Evolutionary conservation across 345 rosid species (phyloP).

Genomic region (Populus davidiana): DNA sequence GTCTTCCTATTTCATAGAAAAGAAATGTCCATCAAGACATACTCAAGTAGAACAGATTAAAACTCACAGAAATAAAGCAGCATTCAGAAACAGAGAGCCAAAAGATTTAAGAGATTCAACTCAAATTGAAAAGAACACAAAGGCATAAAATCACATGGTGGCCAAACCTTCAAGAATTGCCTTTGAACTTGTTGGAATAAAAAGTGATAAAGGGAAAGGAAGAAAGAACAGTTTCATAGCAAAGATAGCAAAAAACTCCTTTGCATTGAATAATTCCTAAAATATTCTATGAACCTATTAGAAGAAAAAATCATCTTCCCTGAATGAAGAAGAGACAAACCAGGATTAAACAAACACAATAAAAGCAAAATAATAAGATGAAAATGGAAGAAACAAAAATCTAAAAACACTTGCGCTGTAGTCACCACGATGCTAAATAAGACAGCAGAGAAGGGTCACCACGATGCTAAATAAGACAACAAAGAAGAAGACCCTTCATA

Average conservation of each 20-base stretch:
- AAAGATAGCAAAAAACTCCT: neutral
- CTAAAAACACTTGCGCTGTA: neutral
- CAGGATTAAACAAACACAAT: neutral
- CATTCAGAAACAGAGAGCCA: neutral
- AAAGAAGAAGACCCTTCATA: neutral
- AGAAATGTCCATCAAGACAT: conserved; percentile 5
- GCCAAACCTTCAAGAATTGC: neutral
- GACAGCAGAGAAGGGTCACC: neutral
- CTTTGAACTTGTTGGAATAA: neutral
- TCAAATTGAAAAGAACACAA: neutral
- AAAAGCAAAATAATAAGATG: neutral
- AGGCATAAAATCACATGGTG: neutral
- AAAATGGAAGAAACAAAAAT: neutral
- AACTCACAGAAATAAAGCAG: neutral
- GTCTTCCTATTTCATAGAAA: conserved; percentile 29
- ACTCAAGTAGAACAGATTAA: neutral
- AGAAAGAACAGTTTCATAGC: neutral
- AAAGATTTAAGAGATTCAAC: neutral
- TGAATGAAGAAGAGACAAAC: neutral
- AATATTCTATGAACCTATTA: neutral
- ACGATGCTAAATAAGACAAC: neutral
- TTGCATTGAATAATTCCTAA: neutral
- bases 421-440: neutral
- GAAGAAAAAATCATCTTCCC: neutral
- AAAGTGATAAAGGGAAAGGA: neutral